Percentiles rank a stretch among this genome's conserved stretches.
Conservation (phyloP, 192 early-diverging fungal species). For the Coemansia sp. region DNA sequence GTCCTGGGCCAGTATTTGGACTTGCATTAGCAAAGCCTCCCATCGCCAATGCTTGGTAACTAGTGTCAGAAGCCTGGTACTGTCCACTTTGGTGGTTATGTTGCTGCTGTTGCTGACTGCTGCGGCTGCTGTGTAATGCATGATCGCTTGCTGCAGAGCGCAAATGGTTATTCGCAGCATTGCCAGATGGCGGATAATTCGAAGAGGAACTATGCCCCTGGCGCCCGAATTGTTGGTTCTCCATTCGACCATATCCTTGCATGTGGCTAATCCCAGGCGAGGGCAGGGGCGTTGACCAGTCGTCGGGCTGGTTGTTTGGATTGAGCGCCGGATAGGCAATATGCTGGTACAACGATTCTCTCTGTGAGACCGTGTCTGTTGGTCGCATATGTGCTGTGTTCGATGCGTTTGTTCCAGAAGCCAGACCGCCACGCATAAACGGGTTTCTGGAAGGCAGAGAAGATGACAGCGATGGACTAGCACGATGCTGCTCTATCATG, state of each 20-base stretch:
- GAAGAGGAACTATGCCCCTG: neutral
- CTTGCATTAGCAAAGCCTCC: slow-evolving; percentile 1
- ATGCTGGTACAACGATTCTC: slow-evolving; percentile 4
- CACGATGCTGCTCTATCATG: slow-evolving; percentile 7
- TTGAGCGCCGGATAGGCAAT: slow-evolving; percentile 26
- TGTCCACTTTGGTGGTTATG: neutral
- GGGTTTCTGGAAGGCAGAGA: slow-evolving; percentile 35
- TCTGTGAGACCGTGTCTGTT: neutral
- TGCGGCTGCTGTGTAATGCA: slow-evolving; percentile 8
- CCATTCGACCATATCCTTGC: slow-evolving; percentile 10
- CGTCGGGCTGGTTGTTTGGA: neutral
- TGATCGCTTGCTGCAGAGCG: slow-evolving; percentile 6
- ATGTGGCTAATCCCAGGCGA: slow-evolving; percentile 9
- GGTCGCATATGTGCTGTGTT: neutral
- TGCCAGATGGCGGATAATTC: neutral
- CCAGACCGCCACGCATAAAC: slow-evolving; percentile 15
- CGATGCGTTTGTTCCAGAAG: neutral
- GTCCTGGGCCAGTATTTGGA: slow-evolving; percentile 2
- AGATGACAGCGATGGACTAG: slow-evolving; percentile 27
- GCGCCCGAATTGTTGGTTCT: slow-evolving; percentile 10
- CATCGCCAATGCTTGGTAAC: slow-evolving; percentile 27
- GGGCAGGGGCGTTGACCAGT: slow-evolving; percentile 11
- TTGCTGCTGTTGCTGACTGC: slow-evolving; percentile 2
- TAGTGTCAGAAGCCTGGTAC: slow-evolving; percentile 4
- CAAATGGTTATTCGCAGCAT: neutral